A percentile compares a stretch with the other conserved stretches of the same genome.
Evolutionary conservation across 306 rosid species (phyloP).

Genomic region (Vigna radiata): DNA sequence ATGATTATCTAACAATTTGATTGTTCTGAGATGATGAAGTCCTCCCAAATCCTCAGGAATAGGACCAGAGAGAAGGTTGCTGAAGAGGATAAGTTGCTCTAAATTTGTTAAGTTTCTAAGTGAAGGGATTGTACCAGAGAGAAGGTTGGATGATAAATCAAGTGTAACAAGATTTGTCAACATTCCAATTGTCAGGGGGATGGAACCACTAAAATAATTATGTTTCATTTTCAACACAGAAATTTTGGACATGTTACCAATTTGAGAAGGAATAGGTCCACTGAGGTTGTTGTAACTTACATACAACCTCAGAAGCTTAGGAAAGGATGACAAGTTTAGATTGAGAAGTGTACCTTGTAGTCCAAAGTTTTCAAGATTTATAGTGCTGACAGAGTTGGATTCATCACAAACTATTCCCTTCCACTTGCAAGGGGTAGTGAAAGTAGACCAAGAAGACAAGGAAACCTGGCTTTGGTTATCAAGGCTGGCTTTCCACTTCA

Average conservation of each 20-base stretch:
- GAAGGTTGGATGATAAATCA: conserved; percentile 36
- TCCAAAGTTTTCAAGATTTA: conserved; percentile 30
- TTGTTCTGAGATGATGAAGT: conserved; percentile 29
- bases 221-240: background rate
- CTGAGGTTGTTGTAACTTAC: conserved; percentile 22
- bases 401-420: conserved; percentile 40
- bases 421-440: conserved; percentile 43
- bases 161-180: conserved; percentile 36
- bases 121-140: conserved; percentile 46
- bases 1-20: conserved; percentile 2
- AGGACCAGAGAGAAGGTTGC: conserved; percentile 38
- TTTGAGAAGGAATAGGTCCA: conserved; percentile 46
- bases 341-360: conserved; percentile 45
- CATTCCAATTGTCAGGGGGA: conserved; percentile 42
- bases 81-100: conserved; percentile 12
- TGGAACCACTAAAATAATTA: conserved; percentile 35
- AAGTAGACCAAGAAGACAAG: conserved; percentile 43
- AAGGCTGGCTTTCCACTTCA: conserved; percentile 48
- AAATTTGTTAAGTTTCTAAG: conserved; percentile 32
- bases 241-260: conserved; percentile 39
- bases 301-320: conserved; percentile 22
- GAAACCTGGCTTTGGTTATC: conserved; percentile 43
- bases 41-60: conserved; percentile 42
- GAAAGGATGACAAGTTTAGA: conserved; percentile 50
- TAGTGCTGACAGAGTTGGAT: conserved; percentile 8